Evolutionary conservation across 2,329 filamentous ascomycete genomes (phyloP), one percentile per base, ranked within the genome.

Genomic region (Septoria linicola): DNA sequence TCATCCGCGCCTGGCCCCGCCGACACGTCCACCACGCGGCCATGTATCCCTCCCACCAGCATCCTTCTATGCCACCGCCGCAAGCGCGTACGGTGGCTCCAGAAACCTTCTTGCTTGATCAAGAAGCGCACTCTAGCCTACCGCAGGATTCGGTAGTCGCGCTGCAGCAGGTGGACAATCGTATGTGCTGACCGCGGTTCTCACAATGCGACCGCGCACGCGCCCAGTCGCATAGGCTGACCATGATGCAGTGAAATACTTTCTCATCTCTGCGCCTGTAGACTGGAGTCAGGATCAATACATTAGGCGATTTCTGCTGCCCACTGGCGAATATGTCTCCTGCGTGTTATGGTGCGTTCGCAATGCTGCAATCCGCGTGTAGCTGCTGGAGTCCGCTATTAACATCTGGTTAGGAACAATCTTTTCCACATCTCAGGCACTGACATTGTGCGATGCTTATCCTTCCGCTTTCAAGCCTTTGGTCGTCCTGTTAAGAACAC

Each of bases 391-490:
- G 14, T 48, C 36, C 45, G 47, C 46, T 57, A 40, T 55, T 40
- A 17, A 47, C 25, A 52, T 17, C 49, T 66, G 11, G 43, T 35
- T 66, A 88, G 84, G 90, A 97, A 92, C 80, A 97, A 96, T 70
- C 88, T 99, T 64, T 99, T 99, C 73, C 93, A 99, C 80, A 95
- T 99, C 68, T 97, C 93, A 20, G 93, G 93, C 58, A 99, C 93
- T 63, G 93, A 99, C 72, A 99, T 99, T 67, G 93, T 99, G 56
- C 85, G 93, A 81, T 99, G 93, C 68, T 82, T 99, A 39, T 95
- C 93, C 6, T 99, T 99, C 77, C 82, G 93, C 69, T 99, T 99
- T 76, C 93, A 97, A 76, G 93, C 93, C 44, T 99, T 99, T 69
- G 93, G 93, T 64, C 89, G 93, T 51, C 93, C 93, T 1, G 93